These are phyloP conservation scores for Bruguiera hainesii DNA, from an alignment of 441 rosid species.

Conservation along the genomic window DNA sequence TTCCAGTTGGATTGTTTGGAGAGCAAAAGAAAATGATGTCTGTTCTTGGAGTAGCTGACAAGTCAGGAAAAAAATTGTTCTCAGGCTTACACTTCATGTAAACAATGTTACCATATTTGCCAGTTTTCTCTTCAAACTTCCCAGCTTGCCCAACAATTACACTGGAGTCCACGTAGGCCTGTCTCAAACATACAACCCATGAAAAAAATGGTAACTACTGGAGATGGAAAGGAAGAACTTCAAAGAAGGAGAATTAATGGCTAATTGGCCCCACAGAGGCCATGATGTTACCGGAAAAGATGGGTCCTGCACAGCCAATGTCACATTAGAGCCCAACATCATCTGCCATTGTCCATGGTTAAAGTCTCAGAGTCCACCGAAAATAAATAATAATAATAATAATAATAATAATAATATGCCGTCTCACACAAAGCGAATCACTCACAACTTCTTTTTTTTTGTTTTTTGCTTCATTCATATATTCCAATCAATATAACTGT, in stretches of 20 bases:
- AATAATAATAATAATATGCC: background rate
- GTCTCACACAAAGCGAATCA: background rate
- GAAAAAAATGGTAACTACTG: background rate
- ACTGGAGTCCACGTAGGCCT: constrained; percentile 70
- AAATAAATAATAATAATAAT: too few species aligned
- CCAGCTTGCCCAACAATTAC: constrained; percentile 71
- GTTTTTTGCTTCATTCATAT: too few species aligned
- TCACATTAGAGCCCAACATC: constrained; percentile 61
- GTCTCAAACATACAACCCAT: constrained; percentile 19
- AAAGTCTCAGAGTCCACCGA: too few species aligned
- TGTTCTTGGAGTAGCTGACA: constrained; percentile 40
- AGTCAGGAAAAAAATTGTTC: constrained; percentile 58
- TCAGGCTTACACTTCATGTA: constrained; percentile 52
- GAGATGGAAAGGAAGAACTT: background rate
- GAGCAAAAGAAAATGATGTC: constrained; percentile 79
- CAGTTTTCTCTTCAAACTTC: constrained; percentile 39
- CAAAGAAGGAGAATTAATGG: background rate
- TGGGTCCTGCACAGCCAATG: constrained; percentile 79
- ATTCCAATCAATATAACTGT: background rate
- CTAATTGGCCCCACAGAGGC: background rate
- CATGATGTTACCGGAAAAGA: constrained; percentile 61
- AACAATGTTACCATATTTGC: constrained; percentile 49
- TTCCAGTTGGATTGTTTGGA: constrained; percentile 76
- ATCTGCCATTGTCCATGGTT: constrained; percentile 34
- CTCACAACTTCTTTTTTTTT: background rate